Conservation (phyloP, 164 flowering plant species). For the Tinospora cordifolia region DNA sequence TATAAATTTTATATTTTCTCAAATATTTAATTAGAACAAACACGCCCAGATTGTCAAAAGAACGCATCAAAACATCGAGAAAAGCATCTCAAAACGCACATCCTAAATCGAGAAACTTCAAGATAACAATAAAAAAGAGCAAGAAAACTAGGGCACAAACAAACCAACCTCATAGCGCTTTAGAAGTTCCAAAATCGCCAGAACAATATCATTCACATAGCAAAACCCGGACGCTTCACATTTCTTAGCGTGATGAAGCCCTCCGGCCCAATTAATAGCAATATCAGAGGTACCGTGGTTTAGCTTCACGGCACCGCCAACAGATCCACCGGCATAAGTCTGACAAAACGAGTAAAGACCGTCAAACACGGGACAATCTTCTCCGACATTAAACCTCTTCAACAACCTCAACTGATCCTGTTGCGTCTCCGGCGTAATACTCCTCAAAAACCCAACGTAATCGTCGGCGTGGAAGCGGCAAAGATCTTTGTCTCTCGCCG, state of each 20-base stretch:
- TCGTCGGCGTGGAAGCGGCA: constrained; percentile 55
- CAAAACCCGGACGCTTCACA: constrained; percentile 66
- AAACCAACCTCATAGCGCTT: constrained; percentile 36
- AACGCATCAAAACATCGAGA: too few relatives aligned
- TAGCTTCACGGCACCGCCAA: constrained; percentile 46
- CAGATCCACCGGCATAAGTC: constrained; percentile 54
- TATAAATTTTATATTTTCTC: too few relatives aligned
- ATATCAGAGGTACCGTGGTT: constrained; percentile 41
- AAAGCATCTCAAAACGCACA: too few relatives aligned
- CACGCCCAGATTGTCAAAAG: too few relatives aligned
- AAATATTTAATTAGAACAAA: too few relatives aligned
- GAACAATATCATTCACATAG: constrained; percentile 53
- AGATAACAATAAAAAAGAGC: too few relatives aligned
- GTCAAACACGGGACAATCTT: constrained; percentile 54
- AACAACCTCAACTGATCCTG: constrained; percentile 44
- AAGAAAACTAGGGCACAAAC: not conserved
- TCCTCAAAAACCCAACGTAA: constrained; percentile 41
- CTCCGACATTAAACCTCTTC: constrained; percentile 51
- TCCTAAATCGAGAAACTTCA: too few relatives aligned
- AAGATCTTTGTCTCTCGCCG: constrained; percentile 47
- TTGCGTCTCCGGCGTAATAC: constrained; percentile 48
- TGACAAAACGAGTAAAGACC: constrained; percentile 56
- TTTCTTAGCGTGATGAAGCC: constrained; percentile 59
- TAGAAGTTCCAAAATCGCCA: constrained; percentile 49
- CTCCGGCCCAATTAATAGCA: constrained; percentile 61